These are phyloP conservation scores for Aspergillus tamarii DNA, from an alignment of 2,329 filamentous ascomycete species.

Conservation along the genomic window DNA sequence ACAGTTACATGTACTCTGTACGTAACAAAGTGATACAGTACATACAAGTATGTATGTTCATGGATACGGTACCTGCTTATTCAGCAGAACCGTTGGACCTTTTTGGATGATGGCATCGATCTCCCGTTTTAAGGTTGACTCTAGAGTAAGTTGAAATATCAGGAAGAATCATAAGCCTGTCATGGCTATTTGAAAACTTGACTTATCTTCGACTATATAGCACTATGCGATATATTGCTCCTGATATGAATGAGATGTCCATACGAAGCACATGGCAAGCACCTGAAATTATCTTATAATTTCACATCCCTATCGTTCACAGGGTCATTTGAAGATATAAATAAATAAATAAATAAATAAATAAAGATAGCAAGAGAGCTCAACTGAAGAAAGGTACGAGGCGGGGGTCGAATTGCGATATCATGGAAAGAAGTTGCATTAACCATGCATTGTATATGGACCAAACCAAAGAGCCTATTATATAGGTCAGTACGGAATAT, in stretches of 20 bases:
- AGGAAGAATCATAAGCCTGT: neutral
- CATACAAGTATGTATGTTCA: neutral
- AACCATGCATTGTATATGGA: neutral
- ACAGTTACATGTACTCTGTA: neutral
- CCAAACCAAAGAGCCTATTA: neutral
- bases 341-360: neutral
- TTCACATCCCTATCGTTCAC: neutral
- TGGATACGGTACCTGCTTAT: neutral
- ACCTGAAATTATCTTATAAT: neutral
- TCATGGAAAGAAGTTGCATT: neutral
- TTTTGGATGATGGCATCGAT: neutral
- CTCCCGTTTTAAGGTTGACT: neutral
- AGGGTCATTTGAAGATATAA: neutral
- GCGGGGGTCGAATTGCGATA: neutral
- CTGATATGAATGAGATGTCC: neutral
- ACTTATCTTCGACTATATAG: neutral
- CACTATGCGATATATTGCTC: neutral
- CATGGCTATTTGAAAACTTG: neutral
- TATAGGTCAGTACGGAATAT: too few relatives aligned
- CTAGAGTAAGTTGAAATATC: neutral
- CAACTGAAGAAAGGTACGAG: neutral
- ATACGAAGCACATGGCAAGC: neutral
- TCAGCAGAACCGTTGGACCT: neutral
- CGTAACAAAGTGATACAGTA: neutral
- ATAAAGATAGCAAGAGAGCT: neutral